Base-by-base conservation (phyloP, 352 stramenopile species). In the Pythium plurisporium region DNA sequence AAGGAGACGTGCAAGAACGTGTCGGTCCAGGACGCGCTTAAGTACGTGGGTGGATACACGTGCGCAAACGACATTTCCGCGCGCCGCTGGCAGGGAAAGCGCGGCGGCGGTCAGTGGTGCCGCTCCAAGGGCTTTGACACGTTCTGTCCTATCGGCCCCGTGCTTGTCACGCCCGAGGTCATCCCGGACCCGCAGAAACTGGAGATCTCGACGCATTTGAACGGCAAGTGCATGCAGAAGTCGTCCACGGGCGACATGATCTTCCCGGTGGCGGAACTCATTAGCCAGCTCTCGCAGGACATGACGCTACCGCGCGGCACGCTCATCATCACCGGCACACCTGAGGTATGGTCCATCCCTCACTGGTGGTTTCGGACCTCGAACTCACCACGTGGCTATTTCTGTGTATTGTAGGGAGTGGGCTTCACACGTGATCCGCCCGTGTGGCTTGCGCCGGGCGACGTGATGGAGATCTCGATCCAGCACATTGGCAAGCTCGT, bases 171-270 rank as follows among this genome's bases (percentile, higher is more conserved):
- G 3, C 70, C 76, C 15, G 71, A 81, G n/a, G 55, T 78, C 31
- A 89, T 95, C 40, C 70, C 69, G 3, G 80, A 95, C 69, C 83
- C 83, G 14, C 79, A 95, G 66, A 71, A 70, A 15, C 74, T 96
- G 7, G 57, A 69, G 26, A 90, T 96, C 51, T 69, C 74, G 20
- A 96, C 87, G 19, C 73, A 78, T 38, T 53, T 97, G 31, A 96
- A 97, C 55, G 83, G 80, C 29, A 67, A 87, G 33, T 71, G 79
- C 41, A 82, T 95, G 69, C 90, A 97, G 62, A 78, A 93, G 51
- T 95, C 86, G 22, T 94, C 75, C 49, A 97, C 90, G 38, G 55
- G 69, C 23, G 88, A 96, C 72, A 96, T 97, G 85, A 95, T 97
- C 65, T 97, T 96, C 66, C 86, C 75, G 3, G 82, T 97, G 0